A percentile compares a stretch with the other conserved stretches of the same genome.
phyloP scores from a whole-genome alignment of 306 rosid genomes.

The Astragalus membranaceus region DNA sequence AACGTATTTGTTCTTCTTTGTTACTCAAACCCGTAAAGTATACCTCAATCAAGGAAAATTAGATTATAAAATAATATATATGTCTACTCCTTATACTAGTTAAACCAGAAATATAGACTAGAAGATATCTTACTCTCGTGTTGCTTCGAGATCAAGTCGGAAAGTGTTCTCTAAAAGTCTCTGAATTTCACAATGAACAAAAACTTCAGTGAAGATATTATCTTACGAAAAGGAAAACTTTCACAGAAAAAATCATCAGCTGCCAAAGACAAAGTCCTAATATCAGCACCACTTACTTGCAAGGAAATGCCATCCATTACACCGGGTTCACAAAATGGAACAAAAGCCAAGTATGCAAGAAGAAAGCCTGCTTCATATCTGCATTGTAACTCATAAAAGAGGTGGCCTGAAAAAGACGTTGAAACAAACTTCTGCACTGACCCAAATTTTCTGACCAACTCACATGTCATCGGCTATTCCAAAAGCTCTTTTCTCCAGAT shows the following conservation, averaged over 20 bases:
- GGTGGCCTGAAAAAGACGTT: not conserved
- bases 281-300: conserved; percentile 56
- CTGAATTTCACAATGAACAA: conserved; percentile 37
- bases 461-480: conserved; percentile 98
- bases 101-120: conserved; percentile 9
- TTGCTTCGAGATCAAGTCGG: conserved; percentile 69
- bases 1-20: conserved; percentile 2
- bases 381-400: conserved; percentile 24
- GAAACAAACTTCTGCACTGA: conserved; percentile 21
- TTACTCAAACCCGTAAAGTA: conserved; percentile 1
- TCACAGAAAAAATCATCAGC: not conserved
- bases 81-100: not conserved
- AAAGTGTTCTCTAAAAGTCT: conserved; percentile 95
- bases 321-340: conserved; percentile 92
- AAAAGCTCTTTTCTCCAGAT: conserved; percentile 80
- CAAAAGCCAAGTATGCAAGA: conserved; percentile 77
- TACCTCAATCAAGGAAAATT: not conserved
- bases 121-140: conserved; percentile 62
- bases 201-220: conserved; percentile 1
- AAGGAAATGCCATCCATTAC: conserved; percentile 75
- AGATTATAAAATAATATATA: not conserved
- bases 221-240: conserved; percentile 2
- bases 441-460: conserved; percentile 18
- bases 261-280: not conserved
- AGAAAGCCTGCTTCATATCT: conserved; percentile 97